These are phyloP conservation scores for Salix koriyanagi DNA, from an alignment of 345 rosid species.

Conservation along the genomic window DNA sequence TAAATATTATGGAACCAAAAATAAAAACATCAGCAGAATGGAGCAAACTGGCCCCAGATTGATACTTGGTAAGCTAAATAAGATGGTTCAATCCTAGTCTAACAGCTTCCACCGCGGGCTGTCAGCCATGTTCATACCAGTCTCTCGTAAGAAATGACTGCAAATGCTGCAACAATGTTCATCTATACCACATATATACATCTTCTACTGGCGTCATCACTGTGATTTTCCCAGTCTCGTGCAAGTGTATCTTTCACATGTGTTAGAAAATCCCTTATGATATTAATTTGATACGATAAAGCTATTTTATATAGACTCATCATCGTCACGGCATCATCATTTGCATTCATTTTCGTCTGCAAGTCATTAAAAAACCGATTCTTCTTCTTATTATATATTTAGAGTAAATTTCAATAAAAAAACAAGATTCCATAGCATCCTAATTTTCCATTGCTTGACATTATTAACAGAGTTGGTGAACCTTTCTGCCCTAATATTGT, in stretches of 20 bases:
- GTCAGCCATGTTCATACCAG: too few relatives aligned
- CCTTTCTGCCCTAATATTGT: background rate
- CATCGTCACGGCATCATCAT: background rate
- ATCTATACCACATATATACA: background rate
- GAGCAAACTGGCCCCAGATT: background rate
- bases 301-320: background rate
- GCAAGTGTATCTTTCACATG: background rate
- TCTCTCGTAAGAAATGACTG: too few relatives aligned
- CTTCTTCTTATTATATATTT: background rate
- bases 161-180: background rate
- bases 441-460: background rate
- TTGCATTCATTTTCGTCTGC: background rate
- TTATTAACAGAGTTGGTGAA: background rate
- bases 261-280: background rate
- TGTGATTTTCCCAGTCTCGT: background rate
- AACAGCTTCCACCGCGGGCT: too few relatives aligned
- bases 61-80: background rate
- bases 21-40: background rate
- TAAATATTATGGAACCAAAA: background rate
- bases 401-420: conserved; percentile 2
- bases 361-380: background rate
- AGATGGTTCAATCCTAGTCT: background rate
- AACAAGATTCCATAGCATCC: conserved; percentile 11
- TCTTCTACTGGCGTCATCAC: background rate
- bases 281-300: background rate